Evolutionary conservation across 2,329 filamentous ascomycete species (phyloP).

Genomic region (Phialophora macrospora): DNA sequence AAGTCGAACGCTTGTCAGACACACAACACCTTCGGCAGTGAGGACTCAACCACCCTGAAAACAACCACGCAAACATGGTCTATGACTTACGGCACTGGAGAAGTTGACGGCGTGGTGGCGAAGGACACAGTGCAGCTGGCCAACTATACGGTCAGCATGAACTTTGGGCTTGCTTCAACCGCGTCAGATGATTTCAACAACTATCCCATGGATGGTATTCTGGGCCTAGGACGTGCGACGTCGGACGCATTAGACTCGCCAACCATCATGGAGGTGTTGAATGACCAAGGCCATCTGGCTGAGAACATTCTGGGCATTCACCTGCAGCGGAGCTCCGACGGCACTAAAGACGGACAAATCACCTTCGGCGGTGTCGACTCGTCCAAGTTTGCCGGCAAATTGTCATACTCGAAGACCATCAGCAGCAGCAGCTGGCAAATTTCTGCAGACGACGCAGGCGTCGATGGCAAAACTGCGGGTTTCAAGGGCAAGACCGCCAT

Average conservation of each 20-base stretch:
- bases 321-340: slow-evolving; percentile 69
- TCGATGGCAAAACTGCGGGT: slow-evolving; percentile 62
- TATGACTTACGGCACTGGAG: slow-evolving; percentile 77
- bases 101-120: slow-evolving; percentile 69
- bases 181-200: slow-evolving; percentile 75
- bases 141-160: slow-evolving; percentile 65
- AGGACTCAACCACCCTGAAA: slow-evolving; percentile 68
- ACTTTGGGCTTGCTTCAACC: slow-evolving; percentile 73
- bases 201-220: slow-evolving; percentile 86
- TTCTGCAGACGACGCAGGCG: slow-evolving; percentile 66
- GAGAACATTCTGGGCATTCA: slow-evolving; percentile 73
- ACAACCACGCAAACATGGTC: slow-evolving; percentile 61
- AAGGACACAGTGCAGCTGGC: slow-evolving; percentile 71
- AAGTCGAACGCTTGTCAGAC: slow-evolving; percentile 66
- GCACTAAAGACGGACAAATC: slow-evolving; percentile 72
- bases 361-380: slow-evolving; percentile 74
- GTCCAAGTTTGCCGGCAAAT: slow-evolving; percentile 68
- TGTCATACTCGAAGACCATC: slow-evolving; percentile 67
- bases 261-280: slow-evolving; percentile 70
- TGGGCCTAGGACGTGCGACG: slow-evolving; percentile 72
- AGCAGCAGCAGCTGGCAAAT: slow-evolving; percentile 70
- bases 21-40: slow-evolving; percentile 71
- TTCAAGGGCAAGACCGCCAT: slow-evolving; percentile 67
- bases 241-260: slow-evolving; percentile 58
- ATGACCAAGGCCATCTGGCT: slow-evolving; percentile 60